Conservation (phyloP, 1,284 basidiomycete genomes). For the Porodaedalea pini region DNA sequence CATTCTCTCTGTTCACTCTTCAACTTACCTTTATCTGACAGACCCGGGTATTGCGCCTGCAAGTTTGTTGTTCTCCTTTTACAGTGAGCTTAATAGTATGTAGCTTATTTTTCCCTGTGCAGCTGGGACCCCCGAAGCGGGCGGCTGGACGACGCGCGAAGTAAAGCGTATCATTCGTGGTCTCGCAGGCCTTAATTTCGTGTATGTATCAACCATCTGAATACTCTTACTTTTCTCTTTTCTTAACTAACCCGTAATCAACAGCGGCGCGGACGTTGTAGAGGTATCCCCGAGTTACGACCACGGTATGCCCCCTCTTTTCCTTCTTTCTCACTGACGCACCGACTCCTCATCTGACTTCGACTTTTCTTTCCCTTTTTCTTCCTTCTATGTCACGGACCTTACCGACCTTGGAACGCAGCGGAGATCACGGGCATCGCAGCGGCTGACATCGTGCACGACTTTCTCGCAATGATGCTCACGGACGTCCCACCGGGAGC, state of each 20-base stretch:
- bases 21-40: slow-evolving; percentile 26
- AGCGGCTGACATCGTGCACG: slow-evolving; percentile 69
- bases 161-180: slow-evolving; percentile 76
- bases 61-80: slow-evolving; percentile 44
- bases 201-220: slow-evolving; percentile 54
- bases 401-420: slow-evolving; percentile 26
- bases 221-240: not conserved
- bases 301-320: slow-evolving; percentile 38
- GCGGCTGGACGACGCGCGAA: slow-evolving; percentile 80
- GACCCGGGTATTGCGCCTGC: slow-evolving; percentile 78
- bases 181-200: slow-evolving; percentile 71
- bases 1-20: not conserved
- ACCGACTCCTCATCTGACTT: not conserved
- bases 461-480: slow-evolving; percentile 60
- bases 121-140: slow-evolving; percentile 83
- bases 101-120: not conserved
- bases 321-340: not conserved
- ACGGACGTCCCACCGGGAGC: slow-evolving; percentile 2
- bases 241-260: slow-evolving; percentile 4
- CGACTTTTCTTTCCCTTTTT: not conserved
- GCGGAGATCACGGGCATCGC: slow-evolving; percentile 71
- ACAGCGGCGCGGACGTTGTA: slow-evolving; percentile 69
- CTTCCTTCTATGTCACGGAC: not conserved
- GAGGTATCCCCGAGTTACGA: slow-evolving; percentile 85
- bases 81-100: not conserved